Conservation (phyloP, 2,329 filamentous ascomycete genomes). For the Aphanoascus verrucosus region DNA sequence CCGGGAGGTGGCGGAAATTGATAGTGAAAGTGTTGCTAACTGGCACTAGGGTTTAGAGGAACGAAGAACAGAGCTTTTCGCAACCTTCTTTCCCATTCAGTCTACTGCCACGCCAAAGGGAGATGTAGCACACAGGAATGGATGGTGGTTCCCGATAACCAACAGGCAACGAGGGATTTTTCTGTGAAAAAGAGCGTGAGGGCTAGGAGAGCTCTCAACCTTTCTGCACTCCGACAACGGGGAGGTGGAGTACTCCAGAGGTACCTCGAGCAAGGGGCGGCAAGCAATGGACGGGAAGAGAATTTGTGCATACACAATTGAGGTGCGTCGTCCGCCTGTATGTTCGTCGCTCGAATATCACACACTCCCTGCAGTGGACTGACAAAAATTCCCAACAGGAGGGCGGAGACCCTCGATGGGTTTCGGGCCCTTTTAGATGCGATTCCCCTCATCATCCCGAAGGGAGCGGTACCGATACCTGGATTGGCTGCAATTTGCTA, state of each 20-base stretch:
- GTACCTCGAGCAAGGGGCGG: neutral
- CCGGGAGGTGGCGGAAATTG: conserved; percentile 9
- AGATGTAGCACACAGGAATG: neutral
- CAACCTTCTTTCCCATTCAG: neutral
- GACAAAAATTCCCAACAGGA: neutral
- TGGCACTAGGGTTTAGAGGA: neutral
- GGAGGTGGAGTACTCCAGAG: neutral
- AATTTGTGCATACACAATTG: neutral
- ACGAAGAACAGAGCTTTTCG: conserved; percentile 5
- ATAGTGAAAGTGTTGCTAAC: conserved; percentile 6
- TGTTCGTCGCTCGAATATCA: too few species aligned
- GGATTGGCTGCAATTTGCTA: neutral
- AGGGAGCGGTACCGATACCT: neutral
- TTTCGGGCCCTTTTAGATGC: neutral
- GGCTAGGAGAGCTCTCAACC: neutral
- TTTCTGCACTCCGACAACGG: conserved; percentile 1
- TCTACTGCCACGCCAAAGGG: neutral
- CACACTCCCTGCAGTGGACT: too few species aligned
- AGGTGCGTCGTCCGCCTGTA: neutral
- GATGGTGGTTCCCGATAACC: neutral
- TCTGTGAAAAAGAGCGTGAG: neutral
- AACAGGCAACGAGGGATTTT: neutral
- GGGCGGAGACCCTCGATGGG: neutral
- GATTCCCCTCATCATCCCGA: neutral
- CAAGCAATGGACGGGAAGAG: neutral